Base-by-base conservation (phyloP, 495 filamentous ascomycete species). In the Schizothecium vesticola region DNA sequence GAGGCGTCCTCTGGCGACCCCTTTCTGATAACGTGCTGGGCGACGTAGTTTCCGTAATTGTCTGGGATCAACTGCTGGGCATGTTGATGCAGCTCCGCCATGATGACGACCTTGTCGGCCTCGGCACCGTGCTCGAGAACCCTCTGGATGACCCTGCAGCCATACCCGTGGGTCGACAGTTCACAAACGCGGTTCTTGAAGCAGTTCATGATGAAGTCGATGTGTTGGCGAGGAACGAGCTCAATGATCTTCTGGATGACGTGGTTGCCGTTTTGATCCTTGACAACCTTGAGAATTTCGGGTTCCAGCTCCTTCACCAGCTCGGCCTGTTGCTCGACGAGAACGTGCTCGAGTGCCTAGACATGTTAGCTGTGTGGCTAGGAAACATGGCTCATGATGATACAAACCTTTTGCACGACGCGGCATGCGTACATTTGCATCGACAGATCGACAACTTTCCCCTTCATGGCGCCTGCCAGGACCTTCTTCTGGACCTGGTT, bases 221-320 rank as follows among this genome's bases (percentile, higher is more conserved):
- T 91, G 69, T 95, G 88, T 67, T 92, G 85, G 1, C 87, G 84
- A 2, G 92, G 92, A 5, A 97, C 90, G 60, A 92, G 83, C 74
- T 97, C 92, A 70, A 99, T 94, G 43, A 92, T 91, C 77, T 97
- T 97, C 74, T 98, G 96, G 58, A 99, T 89, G 43, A 99, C 95
- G 71, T 98, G 96, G 76, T 99, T 99, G 43, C 95, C 95, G 67
- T 99, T 95, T 75, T 93, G 91, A 70, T 97, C 91, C 65, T 90
- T 91, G 62, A 97, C 89, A 68, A 94, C 92, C 67, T 87, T 86
- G 33, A 96, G 72, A 16, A 99, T 88, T 69, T 93, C 82, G n/a
- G 84, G 76, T 71, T 93, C 88, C 4, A 99, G 83, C 76, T 98
- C 95, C 72, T 88, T 88, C 10, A 97, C 90, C 71, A 99, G 84